These are phyloP conservation scores for Sphagnum fallax DNA, from an alignment of 228 moss, liverwort and hornwort genomes.

Conservation along the genomic window DNA sequence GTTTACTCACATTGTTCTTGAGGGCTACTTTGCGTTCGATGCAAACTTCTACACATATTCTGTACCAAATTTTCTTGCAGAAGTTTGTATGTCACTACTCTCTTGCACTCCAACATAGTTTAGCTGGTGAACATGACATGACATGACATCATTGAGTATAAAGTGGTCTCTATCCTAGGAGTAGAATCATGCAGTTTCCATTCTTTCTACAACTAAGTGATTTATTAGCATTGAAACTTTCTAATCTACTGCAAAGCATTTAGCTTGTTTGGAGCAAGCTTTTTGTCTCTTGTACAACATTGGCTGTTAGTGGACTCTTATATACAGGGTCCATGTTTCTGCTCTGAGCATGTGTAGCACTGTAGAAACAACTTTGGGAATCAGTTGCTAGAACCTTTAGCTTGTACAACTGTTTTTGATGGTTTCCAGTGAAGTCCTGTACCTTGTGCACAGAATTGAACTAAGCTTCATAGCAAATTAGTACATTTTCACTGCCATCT, in stretches of 20 bases:
- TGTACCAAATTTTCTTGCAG: conserved; percentile 60
- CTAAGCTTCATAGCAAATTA: too few species aligned
- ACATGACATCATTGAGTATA: not conserved
- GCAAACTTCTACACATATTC: conserved; percentile 63
- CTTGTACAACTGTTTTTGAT: too few species aligned
- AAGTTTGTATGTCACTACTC: conserved; percentile 60
- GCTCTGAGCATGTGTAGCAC: not conserved
- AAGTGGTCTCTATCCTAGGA: not conserved
- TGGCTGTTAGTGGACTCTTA: not conserved
- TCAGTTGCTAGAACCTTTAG: not conserved
- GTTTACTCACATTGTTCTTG: conserved; percentile 65
- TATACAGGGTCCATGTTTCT: not conserved
- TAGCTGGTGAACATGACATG: not conserved
- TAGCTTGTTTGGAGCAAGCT: too few species aligned
- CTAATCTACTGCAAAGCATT: too few species aligned
- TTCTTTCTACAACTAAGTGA: too few species aligned
- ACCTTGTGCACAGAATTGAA: too few species aligned
- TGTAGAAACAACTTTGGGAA: not conserved
- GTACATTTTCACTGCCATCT: too few species aligned
- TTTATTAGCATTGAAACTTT: too few species aligned
- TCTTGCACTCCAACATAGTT: not conserved
- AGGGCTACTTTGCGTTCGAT: conserved; percentile 92
- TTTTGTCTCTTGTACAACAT: not conserved
- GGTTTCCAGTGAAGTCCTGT: too few species aligned
- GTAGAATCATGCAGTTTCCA: not conserved